phyloP scores from a whole-genome alignment of 2,329 filamentous ascomycete species.

The Geosmithia flava region DNA sequence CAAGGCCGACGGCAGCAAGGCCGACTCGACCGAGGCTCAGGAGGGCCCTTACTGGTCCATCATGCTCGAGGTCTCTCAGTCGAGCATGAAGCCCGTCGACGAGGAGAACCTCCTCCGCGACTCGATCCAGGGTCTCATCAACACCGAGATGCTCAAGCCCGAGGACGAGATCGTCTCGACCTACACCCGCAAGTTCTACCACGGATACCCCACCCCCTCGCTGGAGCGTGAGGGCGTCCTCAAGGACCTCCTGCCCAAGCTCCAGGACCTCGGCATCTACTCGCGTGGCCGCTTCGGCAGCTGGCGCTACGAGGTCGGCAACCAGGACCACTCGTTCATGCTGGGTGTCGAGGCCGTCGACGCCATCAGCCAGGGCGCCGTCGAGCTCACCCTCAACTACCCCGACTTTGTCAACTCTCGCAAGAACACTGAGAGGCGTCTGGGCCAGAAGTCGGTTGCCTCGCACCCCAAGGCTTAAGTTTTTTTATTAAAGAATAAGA shows the following conservation, averaged over 20 bases:
- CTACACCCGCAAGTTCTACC: constrained; percentile 95
- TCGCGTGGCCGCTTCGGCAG: constrained; percentile 94
- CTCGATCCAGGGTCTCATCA: constrained; percentile 91
- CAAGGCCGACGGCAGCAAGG: constrained; percentile 74
- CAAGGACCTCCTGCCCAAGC: constrained; percentile 82
- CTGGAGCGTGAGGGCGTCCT: constrained; percentile 93
- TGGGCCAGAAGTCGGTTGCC: constrained; percentile 22
- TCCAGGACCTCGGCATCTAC: constrained; percentile 84
- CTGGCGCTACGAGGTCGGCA: constrained; percentile 95
- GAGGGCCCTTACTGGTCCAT: constrained; percentile 98
- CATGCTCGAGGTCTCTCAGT: constrained; percentile 98
- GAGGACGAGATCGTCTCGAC: constrained; percentile 93
- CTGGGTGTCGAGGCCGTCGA: constrained; percentile 88
- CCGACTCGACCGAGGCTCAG: constrained; percentile 58
- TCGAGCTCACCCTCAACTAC: constrained; percentile 91
- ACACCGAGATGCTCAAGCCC: constrained; percentile 90
- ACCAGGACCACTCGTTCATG: constrained; percentile 98
- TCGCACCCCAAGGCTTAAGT: not conserved
- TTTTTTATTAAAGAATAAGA: no score
- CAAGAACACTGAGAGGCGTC: constrained; percentile 39
- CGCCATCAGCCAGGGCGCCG: constrained; percentile 76
- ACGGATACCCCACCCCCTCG: constrained; percentile 92
- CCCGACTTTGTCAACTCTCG: constrained; percentile 86
- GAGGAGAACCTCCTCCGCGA: constrained; percentile 74
- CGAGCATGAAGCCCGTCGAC: constrained; percentile 87